Base-by-base conservation (phyloP, 768 basidiomycete genomes). In the Candolleomyces efflorescens region DNA sequence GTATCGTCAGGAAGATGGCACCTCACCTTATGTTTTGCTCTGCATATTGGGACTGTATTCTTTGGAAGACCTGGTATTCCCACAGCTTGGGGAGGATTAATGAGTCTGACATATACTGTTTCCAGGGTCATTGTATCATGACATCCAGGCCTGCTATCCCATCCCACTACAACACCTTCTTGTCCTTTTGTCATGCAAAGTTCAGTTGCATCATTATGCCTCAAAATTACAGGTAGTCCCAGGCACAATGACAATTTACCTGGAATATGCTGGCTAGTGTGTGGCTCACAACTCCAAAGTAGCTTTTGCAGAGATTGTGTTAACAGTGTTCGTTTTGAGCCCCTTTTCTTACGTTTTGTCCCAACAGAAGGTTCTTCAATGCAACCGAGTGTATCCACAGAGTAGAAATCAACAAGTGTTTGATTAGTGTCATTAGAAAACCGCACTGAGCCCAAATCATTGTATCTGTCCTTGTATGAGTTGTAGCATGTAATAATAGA, bases 401-500 rank as follows among this genome's bases (percentile, higher is more conserved):
- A 45, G 1, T 27, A 38, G 0, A 74, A 52, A 1, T 37, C 23
- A 7, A 24, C 6, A 9, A 49, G 6, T 7, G 12, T 26, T 61
- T 71, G 71, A 2, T 47, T 44, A 2, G 67, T 68, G 13, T 76
- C 74, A 20, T 45, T 9, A 9, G 77, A 70, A 69, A 75, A 79
- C n/a, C 68, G 56, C 17, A 49, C 9, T 23, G 53, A 41, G 1
- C 73, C 73, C 0, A 73, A 5, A 12, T 62, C 22, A 63, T 79
- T 79, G 0, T 77, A 68, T 54, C 63, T 55, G 61, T 78, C 76
- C 55, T 72, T 71, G 23, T 73, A 64, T 11, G 63, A 32, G 67
- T 76, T 78, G 18, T 58, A 60, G 5, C 66, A 64, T 4, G 73
- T 76, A 32, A 80, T 79, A 11, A 78, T 64, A 5, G 76, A 69